Percentiles rank a stretch among this genome's conserved stretches.
Evolutionary conservation across 306 rosid genomes (phyloP).

Genomic region (Arachis stenosperma): DNA sequence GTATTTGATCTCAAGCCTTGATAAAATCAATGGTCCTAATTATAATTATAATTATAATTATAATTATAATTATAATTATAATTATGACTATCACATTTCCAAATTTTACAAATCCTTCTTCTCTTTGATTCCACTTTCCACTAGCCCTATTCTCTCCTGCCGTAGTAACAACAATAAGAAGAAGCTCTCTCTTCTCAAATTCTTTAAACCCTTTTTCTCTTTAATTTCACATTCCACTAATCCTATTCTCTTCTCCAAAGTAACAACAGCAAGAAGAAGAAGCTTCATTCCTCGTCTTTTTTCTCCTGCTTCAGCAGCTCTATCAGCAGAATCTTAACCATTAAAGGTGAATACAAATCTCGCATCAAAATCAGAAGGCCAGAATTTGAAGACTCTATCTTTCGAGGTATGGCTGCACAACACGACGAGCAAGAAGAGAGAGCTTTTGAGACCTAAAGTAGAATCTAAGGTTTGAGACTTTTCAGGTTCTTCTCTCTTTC

Average conservation of each 20-base stretch:
- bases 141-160: too few relatives aligned
- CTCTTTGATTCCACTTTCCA: too few relatives aligned
- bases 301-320: constrained; percentile 33
- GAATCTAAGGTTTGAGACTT: constrained; percentile 86
- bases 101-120: too few relatives aligned
- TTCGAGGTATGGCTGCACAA: constrained; percentile 78
- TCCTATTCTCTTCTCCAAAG: constrained; percentile 37
- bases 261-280: background rate
- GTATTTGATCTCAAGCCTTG: too few relatives aligned
- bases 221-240: constrained; percentile 40
- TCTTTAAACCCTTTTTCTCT: constrained; percentile 56
- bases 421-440: constrained; percentile 77
- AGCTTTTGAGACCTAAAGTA: constrained; percentile 69
- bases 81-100: too few relatives aligned
- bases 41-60: too few relatives aligned
- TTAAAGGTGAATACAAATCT: constrained; percentile 18
- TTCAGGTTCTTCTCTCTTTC: constrained; percentile 60
- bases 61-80: too few relatives aligned
- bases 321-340: constrained; percentile 47
- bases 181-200: constrained; percentile 54
- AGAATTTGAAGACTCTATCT: constrained; percentile 14
- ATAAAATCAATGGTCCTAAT: too few relatives aligned
- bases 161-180: too few relatives aligned
- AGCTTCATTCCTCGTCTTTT: background rate
- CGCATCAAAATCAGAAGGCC: constrained; percentile 28